A percentile compares a stretch with the other conserved stretches of the same genome.
Evolutionary conservation across 2,329 filamentous ascomycete species (phyloP).

Genomic region (Fusarium solani-melongenae): DNA sequence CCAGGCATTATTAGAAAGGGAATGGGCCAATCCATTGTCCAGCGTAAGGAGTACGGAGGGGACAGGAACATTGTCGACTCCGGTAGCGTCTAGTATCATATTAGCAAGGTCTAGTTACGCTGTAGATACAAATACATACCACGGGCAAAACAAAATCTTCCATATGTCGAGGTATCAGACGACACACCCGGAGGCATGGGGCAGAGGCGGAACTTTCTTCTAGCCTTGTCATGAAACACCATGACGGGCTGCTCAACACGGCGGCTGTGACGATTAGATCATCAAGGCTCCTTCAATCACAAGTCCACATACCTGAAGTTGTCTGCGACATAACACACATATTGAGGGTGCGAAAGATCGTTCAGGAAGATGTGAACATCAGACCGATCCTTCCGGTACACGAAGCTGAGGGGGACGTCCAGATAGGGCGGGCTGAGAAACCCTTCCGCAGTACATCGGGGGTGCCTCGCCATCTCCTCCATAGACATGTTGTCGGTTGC

Average conservation of each 20-base stretch:
- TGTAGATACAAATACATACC: conserved; percentile 21
- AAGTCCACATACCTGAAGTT: conserved; percentile 42
- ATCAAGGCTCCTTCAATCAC: not conserved
- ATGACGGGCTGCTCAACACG: conserved; percentile 41
- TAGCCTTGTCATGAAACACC: conserved; percentile 38
- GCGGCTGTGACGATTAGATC: conserved; percentile 24
- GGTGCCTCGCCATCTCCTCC: not conserved
- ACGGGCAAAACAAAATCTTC: conserved; percentile 30
- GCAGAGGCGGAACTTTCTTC: conserved; percentile 43
- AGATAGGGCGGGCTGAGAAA: not conserved
- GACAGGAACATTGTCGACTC: not conserved
- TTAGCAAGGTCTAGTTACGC: not conserved
- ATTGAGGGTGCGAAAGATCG: conserved; percentile 25
- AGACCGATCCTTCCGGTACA: conserved; percentile 32
- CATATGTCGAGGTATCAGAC: conserved; percentile 23
- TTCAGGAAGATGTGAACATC: conserved; percentile 44
- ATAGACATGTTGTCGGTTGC: not conserved
- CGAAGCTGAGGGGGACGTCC: conserved; percentile 11
- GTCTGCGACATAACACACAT: conserved; percentile 35
- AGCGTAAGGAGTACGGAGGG: not conserved
- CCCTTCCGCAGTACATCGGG: not conserved
- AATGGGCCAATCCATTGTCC: not conserved
- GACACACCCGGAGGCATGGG: conserved; percentile 22
- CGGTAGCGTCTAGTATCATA: not conserved
- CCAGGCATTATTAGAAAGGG: not conserved